Conservation (phyloP, 257 asterid genomes). For the Salvia splendens region DNA sequence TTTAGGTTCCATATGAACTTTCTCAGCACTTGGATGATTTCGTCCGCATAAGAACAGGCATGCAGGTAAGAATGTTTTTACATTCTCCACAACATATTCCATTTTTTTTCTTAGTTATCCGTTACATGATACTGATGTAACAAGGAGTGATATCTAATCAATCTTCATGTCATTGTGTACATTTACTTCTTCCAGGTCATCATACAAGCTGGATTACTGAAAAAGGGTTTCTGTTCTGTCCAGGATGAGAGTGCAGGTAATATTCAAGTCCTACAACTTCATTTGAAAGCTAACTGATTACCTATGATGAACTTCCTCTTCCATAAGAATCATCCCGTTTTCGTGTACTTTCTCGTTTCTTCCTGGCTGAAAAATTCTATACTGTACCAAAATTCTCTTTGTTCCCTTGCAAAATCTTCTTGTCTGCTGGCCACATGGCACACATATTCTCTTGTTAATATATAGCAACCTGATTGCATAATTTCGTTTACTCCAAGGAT, state of each 20-base stretch:
- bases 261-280: slow-evolving; percentile 13
- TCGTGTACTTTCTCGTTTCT: background rate
- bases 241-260: slow-evolving; percentile 99
- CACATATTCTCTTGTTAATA: background rate
- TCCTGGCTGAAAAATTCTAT: background rate
- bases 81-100: background rate
- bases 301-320: slow-evolving; percentile 7
- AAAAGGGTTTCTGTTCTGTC: slow-evolving; percentile 81
- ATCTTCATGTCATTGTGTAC: slow-evolving; percentile 9
- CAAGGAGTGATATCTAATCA: background rate
- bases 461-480: too few relatives aligned
- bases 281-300: background rate
- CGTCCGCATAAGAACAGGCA: slow-evolving; percentile 73
- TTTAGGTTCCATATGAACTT: slow-evolving; percentile 74
- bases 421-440: slow-evolving; percentile 1
- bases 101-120: slow-evolving; percentile 8
- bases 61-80: slow-evolving; percentile 61
- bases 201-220: slow-evolving; percentile 84
- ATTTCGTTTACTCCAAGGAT: too few relatives aligned
- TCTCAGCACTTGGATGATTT: slow-evolving; percentile 81
- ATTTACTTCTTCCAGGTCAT: slow-evolving; percentile 53
- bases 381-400: background rate
- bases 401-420: slow-evolving; percentile 11
- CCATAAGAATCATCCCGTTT: slow-evolving; percentile 11
- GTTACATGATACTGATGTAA: slow-evolving; percentile 13